A percentile compares a stretch with the other conserved stretches of the same genome.
phyloP scores from a whole-genome alignment of 768 basidiomycete genomes.

The Suillus bovinus region DNA sequence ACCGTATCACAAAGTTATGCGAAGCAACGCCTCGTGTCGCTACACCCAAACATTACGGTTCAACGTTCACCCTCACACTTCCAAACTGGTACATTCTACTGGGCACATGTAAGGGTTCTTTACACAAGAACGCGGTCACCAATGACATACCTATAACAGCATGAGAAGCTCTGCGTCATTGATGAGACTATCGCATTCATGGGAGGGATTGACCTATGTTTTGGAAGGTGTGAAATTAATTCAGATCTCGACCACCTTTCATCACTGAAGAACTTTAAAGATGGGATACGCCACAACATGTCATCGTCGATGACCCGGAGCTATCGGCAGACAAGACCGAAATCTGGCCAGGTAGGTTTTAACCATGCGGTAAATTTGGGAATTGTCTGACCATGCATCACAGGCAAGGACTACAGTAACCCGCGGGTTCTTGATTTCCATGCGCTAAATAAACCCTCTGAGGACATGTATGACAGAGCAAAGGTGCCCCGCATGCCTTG shows the following conservation, averaged over 20 bases:
- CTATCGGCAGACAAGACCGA: slow-evolving; percentile 53
- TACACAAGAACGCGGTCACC: not conserved
- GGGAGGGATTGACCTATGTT: slow-evolving; percentile 95
- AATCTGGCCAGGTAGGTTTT: slow-evolving; percentile 80
- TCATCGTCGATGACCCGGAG: slow-evolving; percentile 83
- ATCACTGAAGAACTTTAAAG: slow-evolving; percentile 34
- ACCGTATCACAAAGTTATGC: slow-evolving; percentile 58
- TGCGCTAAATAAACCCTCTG: slow-evolving; percentile 82
- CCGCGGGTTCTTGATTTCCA: slow-evolving; percentile 86
- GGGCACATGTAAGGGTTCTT: slow-evolving; percentile 81
- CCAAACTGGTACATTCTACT: slow-evolving; percentile 96
- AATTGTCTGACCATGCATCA: slow-evolving; percentile 5
- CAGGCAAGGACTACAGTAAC: slow-evolving; percentile 96
- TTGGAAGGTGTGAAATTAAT: slow-evolving; percentile 59
- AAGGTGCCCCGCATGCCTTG: slow-evolving; percentile 96
- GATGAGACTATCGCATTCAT: slow-evolving; percentile 98
- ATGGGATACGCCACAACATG: slow-evolving; percentile 97
- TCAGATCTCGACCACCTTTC: not conserved
- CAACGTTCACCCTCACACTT: slow-evolving; percentile 98
- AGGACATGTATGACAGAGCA: slow-evolving; percentile 92
- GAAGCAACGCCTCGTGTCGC: slow-evolving; percentile 72
- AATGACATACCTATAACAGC: slow-evolving; percentile 45
- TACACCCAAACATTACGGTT: slow-evolving; percentile 94
- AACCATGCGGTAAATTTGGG: not conserved
- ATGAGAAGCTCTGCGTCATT: slow-evolving; percentile 97